These are phyloP conservation scores for Coniella lustricola DNA, from an alignment of 2,329 filamentous ascomycete species.

Conservation along the genomic window DNA sequence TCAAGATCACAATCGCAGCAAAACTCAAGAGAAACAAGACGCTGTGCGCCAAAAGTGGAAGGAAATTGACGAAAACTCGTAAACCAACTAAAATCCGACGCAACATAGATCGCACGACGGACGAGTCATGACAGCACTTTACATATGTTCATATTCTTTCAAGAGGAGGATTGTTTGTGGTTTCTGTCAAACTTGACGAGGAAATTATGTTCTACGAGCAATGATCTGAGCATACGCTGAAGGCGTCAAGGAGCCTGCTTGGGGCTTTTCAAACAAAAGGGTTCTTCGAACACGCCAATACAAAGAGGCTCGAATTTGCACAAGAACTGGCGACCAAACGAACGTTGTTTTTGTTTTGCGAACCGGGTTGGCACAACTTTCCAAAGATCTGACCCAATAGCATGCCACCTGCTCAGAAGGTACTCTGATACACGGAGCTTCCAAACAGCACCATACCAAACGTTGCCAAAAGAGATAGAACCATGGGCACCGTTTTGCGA, in stretches of 20 bases:
- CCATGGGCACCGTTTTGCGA: constrained; percentile 75
- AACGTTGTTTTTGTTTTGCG: neutral
- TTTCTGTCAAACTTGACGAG: too few species aligned
- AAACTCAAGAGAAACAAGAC: constrained; percentile 61
- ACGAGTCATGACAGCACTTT: neutral
- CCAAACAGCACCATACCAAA: constrained; percentile 79
- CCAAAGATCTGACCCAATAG: neutral
- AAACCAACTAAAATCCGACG: constrained; percentile 30
- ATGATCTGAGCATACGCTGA: too few species aligned
- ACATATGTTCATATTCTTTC: neutral
- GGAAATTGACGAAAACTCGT: constrained; percentile 68
- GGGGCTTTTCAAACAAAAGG: too few species aligned
- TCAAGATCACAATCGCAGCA: constrained; percentile 68
- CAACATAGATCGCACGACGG: constrained; percentile 16
- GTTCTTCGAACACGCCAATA: too few species aligned
- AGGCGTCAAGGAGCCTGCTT: too few species aligned
- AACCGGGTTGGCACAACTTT: neutral
- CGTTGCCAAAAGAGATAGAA: constrained; percentile 69
- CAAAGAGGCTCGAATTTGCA: too few species aligned
- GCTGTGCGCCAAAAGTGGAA: constrained; percentile 72
- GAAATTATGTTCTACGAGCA: too few species aligned
- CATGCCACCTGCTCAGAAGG: neutral
- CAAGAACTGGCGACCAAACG: neutral
- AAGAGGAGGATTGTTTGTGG: neutral
- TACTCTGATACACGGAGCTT: constrained; percentile 37